A percentile compares a stretch with the other conserved stretches of the same genome.
Conservation (phyloP, 331 rosid species). For the Erythrophleum ivorense region DNA sequence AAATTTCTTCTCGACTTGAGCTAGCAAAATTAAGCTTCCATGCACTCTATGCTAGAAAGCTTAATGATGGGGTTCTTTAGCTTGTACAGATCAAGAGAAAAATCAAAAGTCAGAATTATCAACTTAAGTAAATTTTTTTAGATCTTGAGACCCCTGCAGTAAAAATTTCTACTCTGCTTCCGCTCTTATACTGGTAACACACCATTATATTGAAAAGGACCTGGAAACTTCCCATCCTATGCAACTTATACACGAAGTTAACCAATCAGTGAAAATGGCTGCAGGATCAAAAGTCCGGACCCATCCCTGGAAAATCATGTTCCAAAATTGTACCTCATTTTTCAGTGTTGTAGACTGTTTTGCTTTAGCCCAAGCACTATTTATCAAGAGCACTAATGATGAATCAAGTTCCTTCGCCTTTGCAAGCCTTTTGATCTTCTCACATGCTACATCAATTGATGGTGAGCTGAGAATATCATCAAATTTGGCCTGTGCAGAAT, state of each 20-base stretch:
- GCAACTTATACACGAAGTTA: neutral
- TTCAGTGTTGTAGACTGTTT: conserved; percentile 82
- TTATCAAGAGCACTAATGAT: conserved; percentile 82
- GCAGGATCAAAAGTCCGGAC: neutral
- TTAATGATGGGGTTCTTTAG: neutral
- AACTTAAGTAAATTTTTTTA: neutral
- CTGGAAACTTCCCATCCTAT: conserved; percentile 4
- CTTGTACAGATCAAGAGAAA: conserved; percentile 5
- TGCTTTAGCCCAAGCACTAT: conserved; percentile 94
- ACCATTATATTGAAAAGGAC: neutral
- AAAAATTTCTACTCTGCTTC: neutral
- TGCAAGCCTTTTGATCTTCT: conserved; percentile 87
- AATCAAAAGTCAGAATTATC: conserved; percentile 17
- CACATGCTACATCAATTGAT: conserved; percentile 79
- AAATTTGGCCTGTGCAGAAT: conserved; percentile 86
- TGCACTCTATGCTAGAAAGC: conserved; percentile 13
- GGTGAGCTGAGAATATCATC: conserved; percentile 87
- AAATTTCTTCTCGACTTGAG: conserved; percentile 1
- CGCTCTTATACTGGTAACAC: neutral
- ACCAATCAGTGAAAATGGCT: neutral
- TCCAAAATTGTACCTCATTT: conserved; percentile 68
- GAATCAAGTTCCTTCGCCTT: conserved; percentile 93
- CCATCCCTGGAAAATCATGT: conserved; percentile 23
- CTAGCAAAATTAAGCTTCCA: neutral
- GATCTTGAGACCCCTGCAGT: neutral